phyloP scores from a whole-genome alignment of 2,329 filamentous ascomycete genomes.

The Gnomoniopsis smithogilvyi region DNA sequence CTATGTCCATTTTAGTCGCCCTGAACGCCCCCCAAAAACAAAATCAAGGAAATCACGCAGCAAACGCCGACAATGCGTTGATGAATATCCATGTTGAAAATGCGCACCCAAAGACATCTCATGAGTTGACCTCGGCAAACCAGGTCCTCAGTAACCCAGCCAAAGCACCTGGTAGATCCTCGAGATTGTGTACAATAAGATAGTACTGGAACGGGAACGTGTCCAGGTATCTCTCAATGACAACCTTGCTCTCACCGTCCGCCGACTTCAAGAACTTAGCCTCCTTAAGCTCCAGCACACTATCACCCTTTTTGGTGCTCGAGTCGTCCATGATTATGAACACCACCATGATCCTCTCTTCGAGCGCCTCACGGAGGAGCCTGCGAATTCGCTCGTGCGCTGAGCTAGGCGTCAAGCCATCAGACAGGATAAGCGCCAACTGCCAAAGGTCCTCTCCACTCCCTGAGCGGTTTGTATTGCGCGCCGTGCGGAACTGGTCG shows the following conservation, averaged over 20 bases:
- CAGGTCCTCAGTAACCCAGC: slow-evolving; percentile 88
- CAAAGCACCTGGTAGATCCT: slow-evolving; percentile 84
- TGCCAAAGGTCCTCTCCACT: slow-evolving; percentile 80
- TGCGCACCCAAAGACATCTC: background rate
- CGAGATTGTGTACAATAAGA: slow-evolving; percentile 86
- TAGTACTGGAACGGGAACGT: slow-evolving; percentile 98
- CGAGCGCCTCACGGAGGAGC: slow-evolving; percentile 80
- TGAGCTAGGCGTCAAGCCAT: slow-evolving; percentile 80
- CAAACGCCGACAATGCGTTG: background rate
- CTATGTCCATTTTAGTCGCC: background rate
- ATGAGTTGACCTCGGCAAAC: slow-evolving; percentile 71
- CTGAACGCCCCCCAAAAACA: slow-evolving; percentile 1
- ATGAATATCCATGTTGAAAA: too few relatives aligned
- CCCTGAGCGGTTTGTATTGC: slow-evolving; percentile 46
- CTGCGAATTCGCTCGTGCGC: slow-evolving; percentile 81
- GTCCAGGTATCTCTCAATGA: slow-evolving; percentile 89
- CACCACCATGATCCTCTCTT: slow-evolving; percentile 95
- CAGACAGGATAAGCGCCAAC: slow-evolving; percentile 85
- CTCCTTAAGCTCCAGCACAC: slow-evolving; percentile 84
- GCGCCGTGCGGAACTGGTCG: slow-evolving; percentile 74
- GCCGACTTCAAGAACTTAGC: slow-evolving; percentile 74
- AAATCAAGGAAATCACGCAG: background rate
- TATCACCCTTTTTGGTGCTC: slow-evolving; percentile 46
- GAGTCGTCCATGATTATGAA: slow-evolving; percentile 90
- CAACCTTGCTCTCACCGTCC: slow-evolving; percentile 61